Conservation (phyloP, 257 asterid species). For the Salvia rosmarinus region DNA sequence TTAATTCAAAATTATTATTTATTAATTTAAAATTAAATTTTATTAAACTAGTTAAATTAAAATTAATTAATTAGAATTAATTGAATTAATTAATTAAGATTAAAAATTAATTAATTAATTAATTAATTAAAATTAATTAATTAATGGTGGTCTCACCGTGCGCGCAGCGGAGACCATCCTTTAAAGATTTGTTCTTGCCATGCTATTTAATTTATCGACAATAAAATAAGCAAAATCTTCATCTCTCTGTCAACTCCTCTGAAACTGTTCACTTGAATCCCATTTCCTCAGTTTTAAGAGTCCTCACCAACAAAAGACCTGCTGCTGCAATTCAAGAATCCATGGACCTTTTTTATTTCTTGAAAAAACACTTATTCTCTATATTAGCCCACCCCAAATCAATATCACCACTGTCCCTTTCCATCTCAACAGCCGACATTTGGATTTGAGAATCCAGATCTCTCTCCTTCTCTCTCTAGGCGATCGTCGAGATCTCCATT, state of each 20-base stretch:
- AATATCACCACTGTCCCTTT: neutral
- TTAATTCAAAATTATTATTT: too few relatives aligned
- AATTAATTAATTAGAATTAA: too few relatives aligned
- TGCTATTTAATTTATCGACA: neutral
- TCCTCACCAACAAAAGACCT: neutral
- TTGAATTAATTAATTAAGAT: too few relatives aligned
- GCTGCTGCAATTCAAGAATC: conserved; percentile 3
- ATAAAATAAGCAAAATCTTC: neutral
- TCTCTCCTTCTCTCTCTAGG: neutral
- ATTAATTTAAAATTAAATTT: too few relatives aligned
- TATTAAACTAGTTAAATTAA: too few relatives aligned
- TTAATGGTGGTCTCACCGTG: too few relatives aligned
- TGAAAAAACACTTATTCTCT: neutral
- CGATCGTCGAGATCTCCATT: neutral
- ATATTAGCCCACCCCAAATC: neutral
- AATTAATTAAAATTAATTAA: too few relatives aligned
- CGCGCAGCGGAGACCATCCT: too few relatives aligned
- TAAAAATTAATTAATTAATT: too few relatives aligned
- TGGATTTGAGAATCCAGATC: neutral
- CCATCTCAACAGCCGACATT: neutral
- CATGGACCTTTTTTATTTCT: neutral
- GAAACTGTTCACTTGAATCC: neutral
- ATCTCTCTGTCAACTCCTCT: neutral
- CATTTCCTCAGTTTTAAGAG: neutral
- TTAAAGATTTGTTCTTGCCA: neutral